Evolutionary conservation across 805 yeast species (phyloP).

Genomic region (Torulaspora indica): DNA sequence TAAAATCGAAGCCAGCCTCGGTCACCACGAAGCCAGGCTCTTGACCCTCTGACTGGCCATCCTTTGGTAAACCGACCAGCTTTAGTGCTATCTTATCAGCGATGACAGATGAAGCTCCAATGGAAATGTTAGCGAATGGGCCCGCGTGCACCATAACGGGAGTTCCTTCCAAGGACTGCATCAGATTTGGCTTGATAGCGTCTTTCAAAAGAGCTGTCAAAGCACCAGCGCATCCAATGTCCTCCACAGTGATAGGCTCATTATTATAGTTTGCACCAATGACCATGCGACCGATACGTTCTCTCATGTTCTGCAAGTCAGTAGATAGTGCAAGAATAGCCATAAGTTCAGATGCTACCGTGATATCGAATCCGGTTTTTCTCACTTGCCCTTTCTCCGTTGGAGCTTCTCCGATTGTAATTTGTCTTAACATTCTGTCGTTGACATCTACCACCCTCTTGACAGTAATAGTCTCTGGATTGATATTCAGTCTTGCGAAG

Average conservation of each 20-base stretch:
- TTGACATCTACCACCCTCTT: conserved; percentile 92
- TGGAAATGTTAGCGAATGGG: conserved; percentile 95
- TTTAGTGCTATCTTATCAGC: conserved; percentile 92
- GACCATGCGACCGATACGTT: conserved; percentile 82
- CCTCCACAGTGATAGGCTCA: conserved; percentile 87
- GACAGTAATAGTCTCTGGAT: conserved; percentile 86
- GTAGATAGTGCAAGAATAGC: conserved; percentile 85
- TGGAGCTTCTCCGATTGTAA: conserved; percentile 87
- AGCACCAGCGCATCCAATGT: conserved; percentile 94
- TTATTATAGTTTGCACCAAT: conserved; percentile 75
- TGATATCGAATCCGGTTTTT: conserved; percentile 88
- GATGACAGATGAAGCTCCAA: conserved; percentile 91
- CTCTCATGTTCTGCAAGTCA: conserved; percentile 75
- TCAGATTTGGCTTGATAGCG: conserved; percentile 91
- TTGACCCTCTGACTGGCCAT: conserved; percentile 31
- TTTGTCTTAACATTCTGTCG: conserved; percentile 83
- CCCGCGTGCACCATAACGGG: conserved; percentile 98
- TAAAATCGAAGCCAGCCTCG: conserved; percentile 97
- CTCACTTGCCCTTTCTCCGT: conserved; percentile 88
- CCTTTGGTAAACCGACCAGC: conserved; percentile 64
- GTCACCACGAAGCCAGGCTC: conserved; percentile 86
- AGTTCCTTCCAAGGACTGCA: conserved; percentile 97
- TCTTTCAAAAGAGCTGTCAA: conserved; percentile 90
- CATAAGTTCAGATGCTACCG: conserved; percentile 96
- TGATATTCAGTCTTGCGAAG: conserved; percentile 82